These are phyloP conservation scores for Neonectria hederae DNA, from an alignment of 2,329 filamentous ascomycete genomes.

Conservation along the genomic window DNA sequence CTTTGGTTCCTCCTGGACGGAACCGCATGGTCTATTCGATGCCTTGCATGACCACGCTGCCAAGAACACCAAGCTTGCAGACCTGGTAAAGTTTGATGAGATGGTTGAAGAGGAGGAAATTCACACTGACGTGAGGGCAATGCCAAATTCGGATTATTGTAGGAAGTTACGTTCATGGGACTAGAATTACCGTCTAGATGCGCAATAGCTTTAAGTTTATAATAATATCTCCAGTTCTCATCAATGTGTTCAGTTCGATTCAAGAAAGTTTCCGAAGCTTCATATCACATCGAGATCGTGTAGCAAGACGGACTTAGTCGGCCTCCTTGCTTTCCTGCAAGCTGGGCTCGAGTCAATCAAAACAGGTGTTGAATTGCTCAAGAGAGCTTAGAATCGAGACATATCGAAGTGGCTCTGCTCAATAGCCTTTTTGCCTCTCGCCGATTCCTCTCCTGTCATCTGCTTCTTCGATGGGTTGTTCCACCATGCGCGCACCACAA, in stretches of 20 bases:
- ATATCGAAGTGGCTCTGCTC: too few relatives aligned
- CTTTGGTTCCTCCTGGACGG: constrained; percentile 33
- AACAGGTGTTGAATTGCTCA: too few relatives aligned
- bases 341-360: too few relatives aligned
- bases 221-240: too few relatives aligned
- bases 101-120: constrained; percentile 30
- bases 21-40: constrained; percentile 27
- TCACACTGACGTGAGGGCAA: background rate
- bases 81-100: constrained; percentile 28
- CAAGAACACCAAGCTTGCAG: constrained; percentile 9
- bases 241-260: too few relatives aligned
- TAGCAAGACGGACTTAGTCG: too few relatives aligned
- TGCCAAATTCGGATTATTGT: background rate
- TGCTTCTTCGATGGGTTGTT: background rate
- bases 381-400: too few relatives aligned
- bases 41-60: constrained; percentile 1
- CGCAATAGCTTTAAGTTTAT: too few relatives aligned
- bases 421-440: too few relatives aligned
- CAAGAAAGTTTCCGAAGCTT: too few relatives aligned
- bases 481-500: background rate
- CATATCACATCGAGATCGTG: too few relatives aligned
- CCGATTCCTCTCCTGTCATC: background rate
- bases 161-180: background rate
- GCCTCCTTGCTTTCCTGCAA: too few relatives aligned
- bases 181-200: background rate